Base-by-base conservation (phyloP, 805 yeast genomes). In the Wickerhamiella domercqiae region DNA sequence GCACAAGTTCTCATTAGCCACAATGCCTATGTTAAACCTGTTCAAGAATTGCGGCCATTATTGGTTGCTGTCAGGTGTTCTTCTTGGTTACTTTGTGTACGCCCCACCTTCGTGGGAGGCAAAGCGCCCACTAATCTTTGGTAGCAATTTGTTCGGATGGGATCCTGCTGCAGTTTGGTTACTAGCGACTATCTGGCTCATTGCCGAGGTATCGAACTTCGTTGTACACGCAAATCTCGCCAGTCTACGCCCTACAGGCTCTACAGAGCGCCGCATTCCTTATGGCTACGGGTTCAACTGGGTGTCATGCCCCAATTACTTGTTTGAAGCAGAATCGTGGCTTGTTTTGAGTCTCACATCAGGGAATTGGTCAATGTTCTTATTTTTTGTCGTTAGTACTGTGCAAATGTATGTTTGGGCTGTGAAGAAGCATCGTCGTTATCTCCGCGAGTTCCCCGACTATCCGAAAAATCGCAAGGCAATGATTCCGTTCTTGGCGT, bases 331-430 rank as follows among this genome's bases (percentile, higher is more conserved):
- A 32, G 59, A 78, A 47, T 65, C 75, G 1, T 90, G 95, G 94
- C 53, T 77, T 1, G 58, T 68, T 20, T 73, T 76, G 51, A 71
- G 87, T 16, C 41, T 83, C 20, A 63, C 83, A 53, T 75, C 73
- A 48, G 77, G 83, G 44, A 83, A 84, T 61, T 66, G 87, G 70
- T 68, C 84, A 25, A 70, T 87, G 22, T 67, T 75, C 53, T 50
- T 81, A 17, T 90, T 90, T 62, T 62, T 75, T 36, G 48, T 64
- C 15, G 81, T 82, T 35, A 77, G 90, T 35, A 63, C 79, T 11
- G 68, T 57, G 29, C 95, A 90, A 56, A 87, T 90, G 97, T 76
- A 70, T 62, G 48, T 72, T 38, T 87, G 97, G 96, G 96, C 97
- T 17, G 67, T 71, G 41, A 76, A 82, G 64, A 86, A 83, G 57